Evolutionary conservation across 2,329 filamentous ascomycete species (phyloP).

Genomic region (Trichoderma sp.): DNA sequence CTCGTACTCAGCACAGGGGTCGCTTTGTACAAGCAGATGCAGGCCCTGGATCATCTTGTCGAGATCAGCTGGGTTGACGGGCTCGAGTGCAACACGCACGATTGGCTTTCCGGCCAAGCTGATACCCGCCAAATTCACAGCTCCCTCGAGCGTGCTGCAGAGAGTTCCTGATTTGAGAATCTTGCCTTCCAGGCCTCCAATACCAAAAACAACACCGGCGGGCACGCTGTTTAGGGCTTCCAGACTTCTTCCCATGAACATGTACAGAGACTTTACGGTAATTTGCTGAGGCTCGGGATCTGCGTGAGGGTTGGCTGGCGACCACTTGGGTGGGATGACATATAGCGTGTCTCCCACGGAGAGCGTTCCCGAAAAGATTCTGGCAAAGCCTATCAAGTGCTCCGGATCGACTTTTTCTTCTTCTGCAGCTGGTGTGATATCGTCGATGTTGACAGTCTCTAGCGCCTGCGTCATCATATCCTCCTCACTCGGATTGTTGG

Average conservation of each 20-base stretch:
- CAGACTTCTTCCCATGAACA: conserved; percentile 91
- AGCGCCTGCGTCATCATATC: conserved; percentile 64
- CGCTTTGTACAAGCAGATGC: conserved; percentile 85
- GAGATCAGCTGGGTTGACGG: conserved; percentile 84
- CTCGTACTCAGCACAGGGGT: conserved; percentile 95
- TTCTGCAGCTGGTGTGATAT: conserved; percentile 50
- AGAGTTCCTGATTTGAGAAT: conserved; percentile 96
- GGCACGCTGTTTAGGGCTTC: conserved; percentile 84
- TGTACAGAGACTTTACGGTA: conserved; percentile 84
- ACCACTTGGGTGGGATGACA: conserved; percentile 91
- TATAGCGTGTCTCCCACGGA: conserved; percentile 90
- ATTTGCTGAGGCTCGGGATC: conserved; percentile 78
- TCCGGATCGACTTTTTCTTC: conserved; percentile 73
- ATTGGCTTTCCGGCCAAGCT: conserved; percentile 82
- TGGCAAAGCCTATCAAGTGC: conserved; percentile 90
- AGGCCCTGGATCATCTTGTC: conserved; percentile 94
- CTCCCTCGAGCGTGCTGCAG: conserved; percentile 83
- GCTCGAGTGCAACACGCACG: conserved; percentile 93
- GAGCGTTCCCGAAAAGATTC: conserved; percentile 88
- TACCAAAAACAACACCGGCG: conserved; percentile 93
- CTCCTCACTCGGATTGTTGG: conserved; percentile 53
- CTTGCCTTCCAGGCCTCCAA: conserved; percentile 87
- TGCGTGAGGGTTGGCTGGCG: conserved; percentile 74
- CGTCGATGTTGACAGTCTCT: conserved; percentile 62
- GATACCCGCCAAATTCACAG: conserved; percentile 88